Evolutionary conservation across 352 stramenopile genomes (phyloP).

Genomic region (Pythium graminicola): DNA sequence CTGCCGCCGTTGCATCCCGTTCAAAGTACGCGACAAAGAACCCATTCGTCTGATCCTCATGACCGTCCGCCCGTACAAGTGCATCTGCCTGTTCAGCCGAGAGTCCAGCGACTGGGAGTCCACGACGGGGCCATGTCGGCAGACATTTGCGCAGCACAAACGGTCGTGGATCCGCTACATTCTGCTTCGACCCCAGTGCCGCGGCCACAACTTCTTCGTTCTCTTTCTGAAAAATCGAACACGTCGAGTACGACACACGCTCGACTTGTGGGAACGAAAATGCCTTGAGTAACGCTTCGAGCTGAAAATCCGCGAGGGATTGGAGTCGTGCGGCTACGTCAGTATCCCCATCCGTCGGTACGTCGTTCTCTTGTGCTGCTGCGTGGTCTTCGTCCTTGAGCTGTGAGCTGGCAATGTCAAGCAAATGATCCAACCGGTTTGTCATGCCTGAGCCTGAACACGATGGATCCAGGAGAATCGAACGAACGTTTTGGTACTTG

Average conservation of each 20-base stretch:
- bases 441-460: constrained; percentile 96
- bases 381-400: constrained; percentile 33
- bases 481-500: constrained; percentile 85
- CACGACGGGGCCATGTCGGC: constrained; percentile 64
- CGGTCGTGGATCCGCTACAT: constrained; percentile 30
- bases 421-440: constrained; percentile 87
- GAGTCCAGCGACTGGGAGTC: constrained; percentile 52
- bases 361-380: constrained; percentile 8
- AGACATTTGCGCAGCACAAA: constrained; percentile 71
- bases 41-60: constrained; percentile 93
- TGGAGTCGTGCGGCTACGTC: constrained; percentile 69
- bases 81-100: constrained; percentile 52
- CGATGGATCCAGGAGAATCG: constrained; percentile 94
- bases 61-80: constrained; percentile 88
- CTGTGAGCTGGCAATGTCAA: constrained; percentile 76
- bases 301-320: constrained; percentile 93
- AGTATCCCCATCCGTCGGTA: constrained; percentile 33
- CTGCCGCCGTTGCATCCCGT: constrained; percentile 23
- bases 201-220: constrained; percentile 93
- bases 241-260: constrained; percentile 96
- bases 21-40: constrained; percentile 98
- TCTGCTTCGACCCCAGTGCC: constrained; percentile 70
- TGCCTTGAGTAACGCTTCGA: constrained; percentile 89
- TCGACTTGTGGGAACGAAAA: constrained; percentile 93
- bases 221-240: constrained; percentile 94